These are phyloP conservation scores for Dictyophora rubrovolvata DNA, from an alignment of 768 basidiomycete genomes.

Conservation along the genomic window DNA sequence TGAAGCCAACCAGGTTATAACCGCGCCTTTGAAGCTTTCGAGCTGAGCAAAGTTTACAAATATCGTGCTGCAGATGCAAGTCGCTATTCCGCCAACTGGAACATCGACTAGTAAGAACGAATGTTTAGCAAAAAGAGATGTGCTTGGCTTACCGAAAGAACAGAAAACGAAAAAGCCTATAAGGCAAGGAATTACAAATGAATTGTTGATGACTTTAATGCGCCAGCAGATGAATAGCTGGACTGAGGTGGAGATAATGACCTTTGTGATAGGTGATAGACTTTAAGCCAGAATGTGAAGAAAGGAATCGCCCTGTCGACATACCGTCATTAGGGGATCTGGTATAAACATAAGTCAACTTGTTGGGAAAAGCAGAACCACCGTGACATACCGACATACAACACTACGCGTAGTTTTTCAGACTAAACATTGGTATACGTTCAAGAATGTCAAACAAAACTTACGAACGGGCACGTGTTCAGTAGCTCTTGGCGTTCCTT, in stretches of 20 bases:
- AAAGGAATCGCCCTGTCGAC: not conserved
- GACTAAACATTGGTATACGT: not conserved
- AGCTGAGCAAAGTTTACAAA: not conserved
- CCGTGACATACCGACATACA: slow-evolving; percentile 11
- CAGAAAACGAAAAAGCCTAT: slow-evolving; percentile 22
- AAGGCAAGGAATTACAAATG: slow-evolving; percentile 18
- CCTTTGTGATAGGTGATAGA: slow-evolving; percentile 18
- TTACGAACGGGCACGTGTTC: slow-evolving; percentile 9
- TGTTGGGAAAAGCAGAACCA: slow-evolving; percentile 18
- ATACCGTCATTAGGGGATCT: slow-evolving; percentile 19
- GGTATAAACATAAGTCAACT: slow-evolving; percentile 18
- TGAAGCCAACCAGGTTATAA: not conserved
- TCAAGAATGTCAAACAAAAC: not conserved
- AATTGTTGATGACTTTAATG: slow-evolving; percentile 25
- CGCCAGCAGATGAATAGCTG: slow-evolving; percentile 35
- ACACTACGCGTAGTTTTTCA: slow-evolving; percentile 7
- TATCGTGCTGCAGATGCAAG: not conserved
- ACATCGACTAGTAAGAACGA: not conserved
- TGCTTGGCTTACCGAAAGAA: slow-evolving; percentile 22
- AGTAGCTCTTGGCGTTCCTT: slow-evolving; percentile 3
- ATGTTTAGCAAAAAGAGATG: not conserved
- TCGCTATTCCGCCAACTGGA: not conserved
- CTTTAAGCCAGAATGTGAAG: not conserved
- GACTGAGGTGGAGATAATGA: slow-evolving; percentile 29
- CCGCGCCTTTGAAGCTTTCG: not conserved